Conservation (phyloP, 371 early-diverging fungal species). For the Fennellomyces sp. region DNA sequence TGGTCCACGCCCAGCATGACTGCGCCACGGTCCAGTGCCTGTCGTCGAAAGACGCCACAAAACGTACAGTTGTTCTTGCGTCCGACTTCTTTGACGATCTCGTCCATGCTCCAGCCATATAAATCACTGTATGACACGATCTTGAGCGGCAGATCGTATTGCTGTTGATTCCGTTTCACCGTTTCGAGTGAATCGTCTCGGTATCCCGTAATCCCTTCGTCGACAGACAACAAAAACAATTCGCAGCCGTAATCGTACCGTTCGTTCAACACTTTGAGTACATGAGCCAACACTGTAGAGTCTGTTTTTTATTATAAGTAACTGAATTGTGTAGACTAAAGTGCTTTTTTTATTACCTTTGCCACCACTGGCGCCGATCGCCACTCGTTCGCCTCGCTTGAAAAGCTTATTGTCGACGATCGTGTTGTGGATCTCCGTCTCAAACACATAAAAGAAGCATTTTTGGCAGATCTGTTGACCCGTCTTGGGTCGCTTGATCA, state of each 20-base stretch:
- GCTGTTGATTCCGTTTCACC: constrained; percentile 95
- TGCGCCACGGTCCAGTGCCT: constrained; percentile 98
- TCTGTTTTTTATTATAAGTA: constrained; percentile 55
- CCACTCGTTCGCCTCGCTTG: constrained; percentile 88
- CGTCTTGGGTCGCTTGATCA: constrained; percentile 94
- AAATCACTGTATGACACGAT: constrained; percentile 96
- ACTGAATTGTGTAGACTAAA: not conserved
- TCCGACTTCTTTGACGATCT: constrained; percentile 94
- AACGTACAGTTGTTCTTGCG: constrained; percentile 99
- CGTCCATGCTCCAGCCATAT: constrained; percentile 99
- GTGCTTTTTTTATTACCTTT: constrained; percentile 69
- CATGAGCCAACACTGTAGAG: constrained; percentile 98
- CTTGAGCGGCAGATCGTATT: constrained; percentile 92
- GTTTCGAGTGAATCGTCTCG: constrained; percentile 99
- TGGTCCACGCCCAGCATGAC: constrained; percentile 90
- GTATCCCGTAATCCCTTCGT: constrained; percentile 99
- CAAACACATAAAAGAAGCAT: constrained; percentile 97
- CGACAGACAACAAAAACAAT: constrained; percentile 94
- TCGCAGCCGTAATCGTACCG: constrained; percentile 94
- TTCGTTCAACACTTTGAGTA: constrained; percentile 95
- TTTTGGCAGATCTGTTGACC: constrained; percentile 89
- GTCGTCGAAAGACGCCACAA: constrained; percentile 99
- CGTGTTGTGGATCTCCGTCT: constrained; percentile 96
- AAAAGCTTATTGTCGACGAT: constrained; percentile 88
- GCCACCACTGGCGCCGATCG: constrained; percentile 98